Conservation (phyloP, 2,329 filamentous ascomycete genomes). For the Exophiala bonariae region DNA sequence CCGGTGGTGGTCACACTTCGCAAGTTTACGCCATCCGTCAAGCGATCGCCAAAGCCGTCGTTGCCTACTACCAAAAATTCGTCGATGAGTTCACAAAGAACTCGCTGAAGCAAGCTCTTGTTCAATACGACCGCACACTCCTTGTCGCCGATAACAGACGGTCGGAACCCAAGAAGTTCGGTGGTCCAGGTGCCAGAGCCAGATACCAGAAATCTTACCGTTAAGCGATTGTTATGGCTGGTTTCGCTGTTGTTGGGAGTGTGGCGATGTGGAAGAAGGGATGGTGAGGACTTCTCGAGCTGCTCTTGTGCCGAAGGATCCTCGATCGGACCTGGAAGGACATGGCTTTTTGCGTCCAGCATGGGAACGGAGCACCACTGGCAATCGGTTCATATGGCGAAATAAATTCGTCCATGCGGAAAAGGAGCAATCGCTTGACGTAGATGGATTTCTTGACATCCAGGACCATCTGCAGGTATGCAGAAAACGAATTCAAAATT, state of each 20-base stretch:
- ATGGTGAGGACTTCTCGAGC: no score
- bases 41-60: constrained; percentile 96
- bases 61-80: constrained; percentile 99
- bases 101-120: constrained; percentile 94
- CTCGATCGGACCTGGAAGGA: no score
- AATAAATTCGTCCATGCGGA: no score
- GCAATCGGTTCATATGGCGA: no score
- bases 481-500: no score
- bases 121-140: constrained; percentile 93
- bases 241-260: not conserved
- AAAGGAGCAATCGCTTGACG: no score
- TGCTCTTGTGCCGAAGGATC: no score
- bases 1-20: constrained; percentile 95
- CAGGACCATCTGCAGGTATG: no score
- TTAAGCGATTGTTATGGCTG: constrained; percentile 58
- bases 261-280: no score
- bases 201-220: constrained; percentile 99
- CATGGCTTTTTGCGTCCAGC: no score
- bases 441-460: no score
- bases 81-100: constrained; percentile 99
- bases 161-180: constrained; percentile 96
- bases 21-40: constrained; percentile 99
- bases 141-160: constrained; percentile 99
- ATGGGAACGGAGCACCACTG: no score
- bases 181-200: constrained; percentile 82